Base-by-base conservation (phyloP, 1,284 basidiomycete species). In the Ganoderma leucocontextum region DNA sequence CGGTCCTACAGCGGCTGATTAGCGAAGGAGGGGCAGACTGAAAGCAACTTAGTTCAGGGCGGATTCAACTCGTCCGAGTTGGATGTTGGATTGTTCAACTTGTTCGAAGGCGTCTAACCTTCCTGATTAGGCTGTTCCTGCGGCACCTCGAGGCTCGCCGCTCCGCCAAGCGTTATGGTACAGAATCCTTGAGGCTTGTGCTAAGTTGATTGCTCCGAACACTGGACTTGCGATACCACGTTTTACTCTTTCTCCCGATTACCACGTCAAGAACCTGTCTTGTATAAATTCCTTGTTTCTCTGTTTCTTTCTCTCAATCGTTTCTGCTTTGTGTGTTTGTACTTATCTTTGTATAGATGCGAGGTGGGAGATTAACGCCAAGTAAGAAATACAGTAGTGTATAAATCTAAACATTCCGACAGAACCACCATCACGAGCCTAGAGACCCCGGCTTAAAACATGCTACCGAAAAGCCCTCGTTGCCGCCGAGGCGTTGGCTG, bases 401-500 rank as follows among this genome's bases (percentile, higher is more conserved):
- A 65, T 68, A 65, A 44, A 25, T 68, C 38, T 42, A 41, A 58
- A 38, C 60, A 33, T 59, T 59, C 42, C 49, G 59, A 38, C 47
- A 29, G 19, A 22, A 44, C 15, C 35, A 58, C 29, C 36, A 42
- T 29, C 19, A 19, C 3, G 38, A 8, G 35, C 33, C 29, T 25
- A 29, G 22, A 13, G 29, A 61, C 44, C 35, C 36, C n/a, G 6
- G 3, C 47, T 65, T 47, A 73, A 62, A 94, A 93, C 76, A 93
- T 85, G 66, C 84, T 84, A 44, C 92, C 88, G 73, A 95, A 95
- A 5, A 95, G 82, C 47, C 93, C 93, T 35, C 91, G 85, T 72
- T 90, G 85, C 71, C 92, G 85, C 64, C 92, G 87, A 39, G 89
- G 86, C 10, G 87, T 83, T 41, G 91, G 88, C 73, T 92, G 88